Conservation (phyloP, 1,139 yeast genomes). For the Nakaseomyces bracarensis region DNA sequence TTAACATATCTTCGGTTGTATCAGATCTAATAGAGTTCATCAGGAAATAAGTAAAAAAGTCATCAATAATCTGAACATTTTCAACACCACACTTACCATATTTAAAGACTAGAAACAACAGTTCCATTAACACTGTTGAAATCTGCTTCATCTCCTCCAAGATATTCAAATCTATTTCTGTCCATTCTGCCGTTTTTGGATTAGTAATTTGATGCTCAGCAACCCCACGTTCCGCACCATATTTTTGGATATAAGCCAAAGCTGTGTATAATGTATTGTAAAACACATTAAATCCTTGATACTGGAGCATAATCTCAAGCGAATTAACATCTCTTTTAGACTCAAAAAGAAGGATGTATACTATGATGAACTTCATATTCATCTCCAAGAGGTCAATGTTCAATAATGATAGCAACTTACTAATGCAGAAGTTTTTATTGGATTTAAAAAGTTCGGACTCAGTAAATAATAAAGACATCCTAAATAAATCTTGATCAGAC, state of each 20-base stretch:
- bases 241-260: constrained; percentile 30
- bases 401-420: constrained; percentile 40
- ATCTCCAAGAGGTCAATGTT: constrained; percentile 34
- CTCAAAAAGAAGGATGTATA: constrained; percentile 44
- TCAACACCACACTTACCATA: constrained; percentile 38
- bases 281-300: constrained; percentile 41
- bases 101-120: constrained; percentile 47
- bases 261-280: constrained; percentile 36
- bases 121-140: constrained; percentile 42
- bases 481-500: constrained; percentile 33
- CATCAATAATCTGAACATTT: constrained; percentile 43
- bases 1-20: constrained; percentile 55
- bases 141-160: constrained; percentile 32
- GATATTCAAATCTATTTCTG: constrained; percentile 29
- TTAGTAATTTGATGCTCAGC: constrained; percentile 14
- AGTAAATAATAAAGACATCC: constrained; percentile 32
- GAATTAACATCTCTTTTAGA: constrained; percentile 39
- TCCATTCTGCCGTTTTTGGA: constrained; percentile 22
- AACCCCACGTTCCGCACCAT: constrained; percentile 22
- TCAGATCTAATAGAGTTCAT: constrained; percentile 37
- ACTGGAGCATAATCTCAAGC: constrained; percentile 41
- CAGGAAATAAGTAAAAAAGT: constrained; percentile 42
- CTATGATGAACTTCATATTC: constrained; percentile 38
- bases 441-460: constrained; percentile 33
- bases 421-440: constrained; percentile 37